A percentile compares a stretch with the other conserved stretches of the same genome.
Evolutionary conservation across 2,329 filamentous ascomycete genomes (phyloP).

Genomic region (Botryotinia convoluta): DNA sequence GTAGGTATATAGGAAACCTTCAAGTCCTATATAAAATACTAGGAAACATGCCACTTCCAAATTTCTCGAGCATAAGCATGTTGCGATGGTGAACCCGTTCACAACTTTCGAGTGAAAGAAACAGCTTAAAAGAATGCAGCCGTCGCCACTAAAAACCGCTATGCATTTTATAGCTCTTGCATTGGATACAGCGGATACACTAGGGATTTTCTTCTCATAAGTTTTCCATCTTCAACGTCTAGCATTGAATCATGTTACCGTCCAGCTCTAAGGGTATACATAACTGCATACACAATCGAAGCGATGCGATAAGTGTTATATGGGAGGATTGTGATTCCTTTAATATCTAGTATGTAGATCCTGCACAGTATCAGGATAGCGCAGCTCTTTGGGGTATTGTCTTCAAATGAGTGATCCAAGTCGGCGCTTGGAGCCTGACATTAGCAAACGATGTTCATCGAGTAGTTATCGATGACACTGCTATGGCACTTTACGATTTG

Average conservation of each 20-base stretch:
- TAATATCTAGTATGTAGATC: background rate
- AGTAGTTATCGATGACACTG: background rate
- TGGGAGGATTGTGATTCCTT: background rate
- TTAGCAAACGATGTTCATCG: background rate
- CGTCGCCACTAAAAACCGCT: too few relatives aligned
- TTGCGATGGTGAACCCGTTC: background rate
- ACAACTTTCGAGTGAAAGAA: constrained; percentile 1
- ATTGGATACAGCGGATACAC: background rate
- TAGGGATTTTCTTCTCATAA: background rate
- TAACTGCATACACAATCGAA: background rate
- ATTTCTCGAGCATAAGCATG: background rate
- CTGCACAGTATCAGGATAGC: background rate
- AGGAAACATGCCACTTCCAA: background rate
- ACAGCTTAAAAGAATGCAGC: too few relatives aligned
- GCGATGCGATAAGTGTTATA: background rate
- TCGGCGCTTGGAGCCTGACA: background rate
- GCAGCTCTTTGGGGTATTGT: background rate
- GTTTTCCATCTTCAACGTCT: background rate
- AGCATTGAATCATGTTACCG: background rate
- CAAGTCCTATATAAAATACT: background rate
- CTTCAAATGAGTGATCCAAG: background rate
- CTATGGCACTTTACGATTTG: background rate
- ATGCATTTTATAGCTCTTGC: background rate
- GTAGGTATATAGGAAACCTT: background rate
- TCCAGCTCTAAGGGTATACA: background rate